phyloP scores from a whole-genome alignment of 2,329 filamentous ascomycete species.

The Diplodia intermedia region DNA sequence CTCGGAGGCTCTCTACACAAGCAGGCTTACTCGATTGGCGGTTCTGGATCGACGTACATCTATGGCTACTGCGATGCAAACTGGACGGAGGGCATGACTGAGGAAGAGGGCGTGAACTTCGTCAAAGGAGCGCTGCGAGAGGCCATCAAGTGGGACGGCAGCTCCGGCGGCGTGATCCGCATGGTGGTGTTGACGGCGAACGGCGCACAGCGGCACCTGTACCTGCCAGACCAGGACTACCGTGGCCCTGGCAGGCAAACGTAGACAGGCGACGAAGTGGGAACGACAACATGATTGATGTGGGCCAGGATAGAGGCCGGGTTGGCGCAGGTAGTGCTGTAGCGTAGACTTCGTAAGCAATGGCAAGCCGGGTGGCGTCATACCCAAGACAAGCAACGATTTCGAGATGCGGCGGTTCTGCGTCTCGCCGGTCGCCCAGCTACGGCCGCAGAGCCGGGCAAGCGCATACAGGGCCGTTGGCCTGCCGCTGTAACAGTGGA shows the following conservation, averaged over 20 bases:
- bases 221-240: constrained; percentile 88
- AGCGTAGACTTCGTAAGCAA: constrained; percentile 29
- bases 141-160: constrained; percentile 99
- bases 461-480: neutral
- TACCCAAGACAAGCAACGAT: constrained; percentile 11
- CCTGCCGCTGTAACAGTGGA: neutral
- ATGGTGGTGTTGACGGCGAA: constrained; percentile 94
- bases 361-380: constrained; percentile 31
- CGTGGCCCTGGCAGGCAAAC: constrained; percentile 67
- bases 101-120: constrained; percentile 87
- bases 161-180: constrained; percentile 95
- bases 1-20: constrained; percentile 97
- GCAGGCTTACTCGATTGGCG: constrained; percentile 92
- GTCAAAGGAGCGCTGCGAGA: constrained; percentile 90
- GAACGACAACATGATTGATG: constrained; percentile 8
- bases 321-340: constrained; percentile 23
- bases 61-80: constrained; percentile 98
- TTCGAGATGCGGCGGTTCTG: constrained; percentile 1
- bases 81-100: constrained; percentile 94
- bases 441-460: neutral
- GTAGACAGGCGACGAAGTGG: constrained; percentile 36
- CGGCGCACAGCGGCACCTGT: constrained; percentile 91
- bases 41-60: constrained; percentile 98
- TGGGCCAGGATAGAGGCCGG: constrained; percentile 7
- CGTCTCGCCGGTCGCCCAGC: neutral